Conservation (phyloP, 345 rosid species). For the Citrus inodora region DNA sequence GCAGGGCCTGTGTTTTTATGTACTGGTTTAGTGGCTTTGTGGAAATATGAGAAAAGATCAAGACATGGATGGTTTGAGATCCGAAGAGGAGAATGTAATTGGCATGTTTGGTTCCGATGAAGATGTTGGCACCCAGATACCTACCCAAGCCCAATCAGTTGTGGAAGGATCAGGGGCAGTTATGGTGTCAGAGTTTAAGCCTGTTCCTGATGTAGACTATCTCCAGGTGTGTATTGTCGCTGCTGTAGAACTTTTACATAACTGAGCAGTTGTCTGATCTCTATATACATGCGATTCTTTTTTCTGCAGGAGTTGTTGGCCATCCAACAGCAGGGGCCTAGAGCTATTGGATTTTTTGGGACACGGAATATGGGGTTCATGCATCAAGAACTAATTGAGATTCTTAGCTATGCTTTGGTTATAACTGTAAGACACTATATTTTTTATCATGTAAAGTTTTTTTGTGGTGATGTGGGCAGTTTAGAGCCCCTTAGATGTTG, state of each 20-base stretch:
- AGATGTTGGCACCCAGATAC: conserved; percentile 54
- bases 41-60: conserved; percentile 47
- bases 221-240: conserved; percentile 54
- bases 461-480: not conserved
- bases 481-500: conserved; percentile 1
- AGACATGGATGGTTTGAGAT: conserved; percentile 33
- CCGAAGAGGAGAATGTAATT: conserved; percentile 38
- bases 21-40: conserved; percentile 79
- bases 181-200: conserved; percentile 63
- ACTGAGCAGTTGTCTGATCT: conserved; percentile 39
- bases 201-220: conserved; percentile 82
- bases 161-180: conserved; percentile 80
- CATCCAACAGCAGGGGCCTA: conserved; percentile 98
- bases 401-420: conserved; percentile 98
- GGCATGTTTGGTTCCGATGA: conserved; percentile 61
- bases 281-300: not conserved
- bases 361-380: conserved; percentile 98
- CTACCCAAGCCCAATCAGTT: conserved; percentile 68
- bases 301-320: conserved; percentile 89
- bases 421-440: conserved; percentile 67
- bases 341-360: conserved; percentile 95
- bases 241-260: not conserved
- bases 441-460: conserved; percentile 5
- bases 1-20: conserved; percentile 67
- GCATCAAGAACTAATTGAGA: conserved; percentile 99